Evolutionary conservation across 441 rosid genomes (phyloP).

Genomic region (Codiaeum variegatum): DNA sequence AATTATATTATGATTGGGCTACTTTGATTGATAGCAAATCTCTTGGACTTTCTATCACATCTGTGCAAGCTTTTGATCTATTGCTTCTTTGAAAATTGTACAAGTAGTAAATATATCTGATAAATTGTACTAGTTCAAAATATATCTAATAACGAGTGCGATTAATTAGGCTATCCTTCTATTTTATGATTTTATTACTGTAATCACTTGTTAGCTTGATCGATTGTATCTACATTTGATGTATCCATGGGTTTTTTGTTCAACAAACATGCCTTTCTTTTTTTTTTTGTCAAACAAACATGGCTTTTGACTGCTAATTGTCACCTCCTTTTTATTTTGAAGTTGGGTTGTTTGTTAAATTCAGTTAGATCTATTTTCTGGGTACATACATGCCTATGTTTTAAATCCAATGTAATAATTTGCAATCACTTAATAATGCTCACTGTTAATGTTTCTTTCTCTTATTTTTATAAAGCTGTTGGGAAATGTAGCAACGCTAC

Average conservation of each 20-base stretch:
- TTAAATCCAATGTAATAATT: background rate
- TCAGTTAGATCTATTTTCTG: background rate
- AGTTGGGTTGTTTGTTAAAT: conserved; percentile 8
- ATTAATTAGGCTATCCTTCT: background rate
- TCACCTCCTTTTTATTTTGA: background rate
- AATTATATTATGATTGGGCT: no score
- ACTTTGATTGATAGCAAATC: background rate
- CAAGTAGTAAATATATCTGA: background rate
- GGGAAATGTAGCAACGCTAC: conserved; percentile 55
- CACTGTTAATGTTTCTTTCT: background rate
- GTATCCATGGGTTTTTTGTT: background rate
- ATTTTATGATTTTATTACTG: background rate
- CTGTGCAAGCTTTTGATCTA: background rate
- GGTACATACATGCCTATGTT: background rate
- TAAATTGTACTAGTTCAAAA: no score
- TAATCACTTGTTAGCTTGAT: background rate
- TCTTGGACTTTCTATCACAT: background rate
- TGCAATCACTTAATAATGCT: background rate
- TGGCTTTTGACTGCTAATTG: background rate
- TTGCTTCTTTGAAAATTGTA: background rate
- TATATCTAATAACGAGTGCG: no score
- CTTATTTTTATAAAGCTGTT: conserved; percentile 45
- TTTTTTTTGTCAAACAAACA: background rate
- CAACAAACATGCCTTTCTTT: background rate
- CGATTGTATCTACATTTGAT: background rate